Evolutionary conservation across 768 basidiomycete species (phyloP).

Genomic region (Dioszegia aurantiaca): DNA sequence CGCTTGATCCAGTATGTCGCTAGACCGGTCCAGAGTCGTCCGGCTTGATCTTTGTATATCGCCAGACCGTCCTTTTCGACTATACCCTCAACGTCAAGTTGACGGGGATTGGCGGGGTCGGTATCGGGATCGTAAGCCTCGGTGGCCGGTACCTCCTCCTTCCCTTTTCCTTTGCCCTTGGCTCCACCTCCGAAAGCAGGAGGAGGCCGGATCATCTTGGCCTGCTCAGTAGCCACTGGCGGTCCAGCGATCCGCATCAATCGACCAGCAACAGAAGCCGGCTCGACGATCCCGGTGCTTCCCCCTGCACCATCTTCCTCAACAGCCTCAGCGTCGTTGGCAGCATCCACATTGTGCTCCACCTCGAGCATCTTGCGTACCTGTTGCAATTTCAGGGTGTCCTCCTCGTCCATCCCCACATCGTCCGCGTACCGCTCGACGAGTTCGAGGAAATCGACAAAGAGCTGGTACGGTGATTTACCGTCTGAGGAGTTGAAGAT

Average conservation of each 20-base stretch:
- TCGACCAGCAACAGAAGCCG: conserved; percentile 61
- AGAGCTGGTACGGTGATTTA: conserved; percentile 90
- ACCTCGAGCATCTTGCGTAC: conserved; percentile 48
- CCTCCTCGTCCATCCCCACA: conserved; percentile 80
- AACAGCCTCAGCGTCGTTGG: conserved; percentile 17
- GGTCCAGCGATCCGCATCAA: conserved; percentile 72
- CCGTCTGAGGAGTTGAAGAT: conserved; percentile 83
- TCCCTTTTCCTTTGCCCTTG: not conserved
- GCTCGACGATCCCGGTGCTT: conserved; percentile 30
- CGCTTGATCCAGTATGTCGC: conserved; percentile 99
- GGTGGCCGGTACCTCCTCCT: not conserved
- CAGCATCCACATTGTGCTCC: conserved; percentile 47
- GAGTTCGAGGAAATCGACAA: conserved; percentile 87
- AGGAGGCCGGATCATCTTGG: conserved; percentile 58
- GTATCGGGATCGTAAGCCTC: conserved; percentile 71
- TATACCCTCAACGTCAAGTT: conserved; percentile 81
- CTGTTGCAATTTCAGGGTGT: conserved; percentile 62
- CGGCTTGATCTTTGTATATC: conserved; percentile 94
- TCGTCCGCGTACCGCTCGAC: conserved; percentile 88
- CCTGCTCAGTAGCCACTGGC: conserved; percentile 56
- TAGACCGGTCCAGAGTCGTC: conserved; percentile 89
- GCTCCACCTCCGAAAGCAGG: conserved; percentile 29
- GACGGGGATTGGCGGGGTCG: conserved; percentile 67
- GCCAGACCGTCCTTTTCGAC: conserved; percentile 79
- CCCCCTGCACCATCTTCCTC: conserved; percentile 20